Base-by-base conservation (phyloP, 768 basidiomycete species). In the Cystobasidium onofrii region DNA sequence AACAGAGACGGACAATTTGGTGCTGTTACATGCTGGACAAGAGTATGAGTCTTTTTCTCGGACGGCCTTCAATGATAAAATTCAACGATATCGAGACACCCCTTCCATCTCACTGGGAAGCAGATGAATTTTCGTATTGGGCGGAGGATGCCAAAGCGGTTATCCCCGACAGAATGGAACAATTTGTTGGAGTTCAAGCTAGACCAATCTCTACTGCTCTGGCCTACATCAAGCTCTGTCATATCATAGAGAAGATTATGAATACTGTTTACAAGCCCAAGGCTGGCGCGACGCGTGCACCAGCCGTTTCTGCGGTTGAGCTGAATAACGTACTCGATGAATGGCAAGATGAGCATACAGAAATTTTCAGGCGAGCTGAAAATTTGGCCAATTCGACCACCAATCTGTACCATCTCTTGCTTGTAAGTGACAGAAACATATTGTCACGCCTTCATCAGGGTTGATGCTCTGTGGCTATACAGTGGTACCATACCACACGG, bases 281-380 rank as follows among this genome's bases (percentile, higher is more conserved):
- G 31, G 57, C 29, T 15, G 57, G 57, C 27, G 15, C 33, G 6
- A 27, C 57, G 57, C 25, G 57, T 29, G 57, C 57, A 2, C 6
- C 57, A 34, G 33, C 29, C 25, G 25, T 34, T 13, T 27, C 57
- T 60, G 57, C 57, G 15, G 27, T 29, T 17, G 57, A 60, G 23
- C 57, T 60, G 29, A 60, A 60, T 29, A 60, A 60, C 20, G 57
- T 27, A 60, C 57, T 60, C 29, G 57, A 60, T 60, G 57, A 34
- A 29, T 60, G 57, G 57, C 57, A 29, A 29, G 57, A 60, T 20
- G 57, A 60, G 20, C 57, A 60, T 29, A 7, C 57, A 6, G 57
- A 60, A 29, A 29, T 60, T 13, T 60, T 60, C 33, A 60, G 13
- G 33, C 57, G 57, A 12, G 57, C 57, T 12, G 57, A 60, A 20